Evolutionary conservation across 345 rosid species (phyloP), one percentile per base, ranked within the genome.

Genomic region (Crucihimalaya himalaica): DNA sequence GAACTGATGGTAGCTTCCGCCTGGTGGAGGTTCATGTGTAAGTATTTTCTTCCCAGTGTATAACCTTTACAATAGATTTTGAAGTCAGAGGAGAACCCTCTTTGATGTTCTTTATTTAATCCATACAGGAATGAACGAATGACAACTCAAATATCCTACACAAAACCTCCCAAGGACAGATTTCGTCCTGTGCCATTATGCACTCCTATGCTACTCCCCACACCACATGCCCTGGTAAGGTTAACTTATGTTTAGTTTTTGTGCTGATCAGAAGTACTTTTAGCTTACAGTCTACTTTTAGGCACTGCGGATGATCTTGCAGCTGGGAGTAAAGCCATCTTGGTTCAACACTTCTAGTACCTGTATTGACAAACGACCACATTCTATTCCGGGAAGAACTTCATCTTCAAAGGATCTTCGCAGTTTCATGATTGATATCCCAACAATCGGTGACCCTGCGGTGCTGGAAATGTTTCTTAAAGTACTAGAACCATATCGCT

Each of bases 1-100:
- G 92, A 75, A 93, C 95, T 77, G 98, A 92, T 81, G 78, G 98
- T 69, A 92, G 92, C 81, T 88, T 89, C 72, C 96, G 98, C 63
- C 84, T 92, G 19, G 80, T 88, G 53, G 96, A 90, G 78, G 84
- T 90, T 81, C 86, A 81, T 71, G 64, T 74, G 98, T 92, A 87
- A 72, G 96, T 47, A 35, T 48, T 12, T 16, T 32, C 15, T 56
- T 59, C 58, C 0, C 2, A 64, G 3, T 47, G 19, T 59, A 42
- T 16, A 68, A 51, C 40, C 32, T 73, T 48, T 19, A 39, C 70
- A 53, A 28, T 23, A 43, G 34, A 39, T 43, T 73, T 31, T 43
- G 32, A 70, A 27, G 12, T n/a, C 13, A 10, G 51, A 39, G 18
- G 46, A 65, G 35, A 56, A 45, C 2, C 3, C 0, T 70, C 5